Conservation (phyloP, 2,329 filamentous ascomycete genomes). For the Aspergillus fijiensis region DNA sequence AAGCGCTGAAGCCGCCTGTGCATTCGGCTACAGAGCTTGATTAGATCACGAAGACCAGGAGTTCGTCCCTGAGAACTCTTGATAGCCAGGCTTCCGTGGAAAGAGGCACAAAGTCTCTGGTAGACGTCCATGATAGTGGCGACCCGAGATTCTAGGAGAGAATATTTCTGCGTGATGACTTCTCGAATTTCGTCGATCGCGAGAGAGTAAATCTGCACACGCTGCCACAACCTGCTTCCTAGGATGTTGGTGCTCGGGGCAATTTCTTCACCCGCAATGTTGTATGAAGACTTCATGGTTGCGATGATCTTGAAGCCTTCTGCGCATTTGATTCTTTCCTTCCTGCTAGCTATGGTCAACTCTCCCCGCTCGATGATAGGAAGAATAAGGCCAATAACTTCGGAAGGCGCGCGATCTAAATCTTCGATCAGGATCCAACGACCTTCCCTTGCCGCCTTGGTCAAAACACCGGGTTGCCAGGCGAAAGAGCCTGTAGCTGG, state of each 20-base stretch:
- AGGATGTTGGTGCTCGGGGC: slow-evolving; percentile 69
- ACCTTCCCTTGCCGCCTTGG: slow-evolving; percentile 88
- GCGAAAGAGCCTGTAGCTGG: slow-evolving; percentile 83
- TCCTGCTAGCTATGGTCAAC: slow-evolving; percentile 82
- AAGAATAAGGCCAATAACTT: slow-evolving; percentile 88
- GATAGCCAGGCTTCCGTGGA: slow-evolving; percentile 39
- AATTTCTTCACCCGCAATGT: slow-evolving; percentile 68
- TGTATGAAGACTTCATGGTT: slow-evolving; percentile 72
- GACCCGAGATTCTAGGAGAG: slow-evolving; percentile 61
- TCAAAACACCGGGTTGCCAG: slow-evolving; percentile 90
- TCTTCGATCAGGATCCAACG: slow-evolving; percentile 98
- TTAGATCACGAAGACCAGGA: slow-evolving; percentile 71
- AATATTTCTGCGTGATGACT: slow-evolving; percentile 70
- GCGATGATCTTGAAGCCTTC: slow-evolving; percentile 88
- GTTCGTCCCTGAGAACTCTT: slow-evolving; percentile 52
- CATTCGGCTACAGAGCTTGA: slow-evolving; percentile 87
- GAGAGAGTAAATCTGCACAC: slow-evolving; percentile 67
- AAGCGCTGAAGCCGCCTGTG: slow-evolving; percentile 59
- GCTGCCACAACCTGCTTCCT: slow-evolving; percentile 82
- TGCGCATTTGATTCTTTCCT: slow-evolving; percentile 78
- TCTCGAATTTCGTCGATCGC: slow-evolving; percentile 68
- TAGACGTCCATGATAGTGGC: slow-evolving; percentile 59
- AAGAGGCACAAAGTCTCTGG: slow-evolving; percentile 41
- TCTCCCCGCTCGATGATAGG: slow-evolving; percentile 92
- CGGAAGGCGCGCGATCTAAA: slow-evolving; percentile 87